These are phyloP conservation scores for Ganoderma meredithae DNA, from an alignment of 1,284 basidiomycete species.

Conservation along the genomic window DNA sequence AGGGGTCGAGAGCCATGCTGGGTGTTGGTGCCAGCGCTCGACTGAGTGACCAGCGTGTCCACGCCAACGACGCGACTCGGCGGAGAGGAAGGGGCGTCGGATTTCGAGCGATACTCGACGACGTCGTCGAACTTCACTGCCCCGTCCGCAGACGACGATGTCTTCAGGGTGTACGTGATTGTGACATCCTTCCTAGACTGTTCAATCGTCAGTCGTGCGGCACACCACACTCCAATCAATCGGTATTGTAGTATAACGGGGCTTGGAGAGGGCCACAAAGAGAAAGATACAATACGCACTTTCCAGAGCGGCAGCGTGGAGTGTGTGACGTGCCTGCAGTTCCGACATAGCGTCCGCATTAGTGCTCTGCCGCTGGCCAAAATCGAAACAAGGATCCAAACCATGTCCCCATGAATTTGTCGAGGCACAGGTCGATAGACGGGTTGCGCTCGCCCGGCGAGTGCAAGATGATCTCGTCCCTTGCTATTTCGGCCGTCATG, in stretches of 20 bases:
- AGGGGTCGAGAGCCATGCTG: not conserved
- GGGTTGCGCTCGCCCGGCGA: constrained; percentile 22
- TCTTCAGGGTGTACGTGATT: constrained; percentile 48
- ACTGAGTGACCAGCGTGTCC: constrained; percentile 40
- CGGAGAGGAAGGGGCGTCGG: constrained; percentile 36
- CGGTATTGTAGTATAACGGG: not conserved
- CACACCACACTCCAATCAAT: not conserved
- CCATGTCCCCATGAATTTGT: constrained; percentile 53
- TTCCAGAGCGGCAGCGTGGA: constrained; percentile 58
- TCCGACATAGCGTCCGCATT: not conserved
- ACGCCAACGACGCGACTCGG: constrained; percentile 47
- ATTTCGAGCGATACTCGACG: constrained; percentile 46
- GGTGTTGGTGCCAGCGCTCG: not conserved
- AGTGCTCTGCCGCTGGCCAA: not conserved
- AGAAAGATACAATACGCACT: constrained; percentile 37
- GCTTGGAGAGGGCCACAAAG: too few relatives aligned
- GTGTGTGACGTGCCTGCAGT: constrained; percentile 49
- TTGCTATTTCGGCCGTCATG: constrained; percentile 8
- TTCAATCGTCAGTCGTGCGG: not conserved
- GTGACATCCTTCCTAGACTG: constrained; percentile 52
- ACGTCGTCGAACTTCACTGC: constrained; percentile 47
- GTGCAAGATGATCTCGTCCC: constrained; percentile 18
- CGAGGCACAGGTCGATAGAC: constrained; percentile 35
- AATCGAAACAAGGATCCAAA: constrained; percentile 12
- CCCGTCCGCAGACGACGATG: constrained; percentile 21